A percentile compares a stretch with the other conserved stretches of the same genome.
Evolutionary conservation across 2,329 filamentous ascomycete species (phyloP).

Genomic region (Neoascochyta sp.): DNA sequence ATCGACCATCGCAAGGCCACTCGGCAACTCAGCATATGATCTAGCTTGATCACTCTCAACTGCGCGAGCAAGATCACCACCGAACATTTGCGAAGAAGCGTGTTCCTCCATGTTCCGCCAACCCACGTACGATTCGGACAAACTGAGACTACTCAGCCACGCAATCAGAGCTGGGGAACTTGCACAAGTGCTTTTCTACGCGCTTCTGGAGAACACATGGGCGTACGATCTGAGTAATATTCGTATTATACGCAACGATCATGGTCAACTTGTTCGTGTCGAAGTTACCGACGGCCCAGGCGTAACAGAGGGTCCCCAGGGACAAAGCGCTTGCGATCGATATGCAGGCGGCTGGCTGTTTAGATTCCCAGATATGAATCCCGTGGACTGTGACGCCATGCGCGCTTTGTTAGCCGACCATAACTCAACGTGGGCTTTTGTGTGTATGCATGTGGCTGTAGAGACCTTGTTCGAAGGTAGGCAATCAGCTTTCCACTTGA

Average conservation of each 20-base stretch:
- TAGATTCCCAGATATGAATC: slow-evolving; percentile 8
- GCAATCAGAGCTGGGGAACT: slow-evolving; percentile 10
- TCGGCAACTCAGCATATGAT: too few species aligned
- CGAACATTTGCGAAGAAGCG: too few species aligned
- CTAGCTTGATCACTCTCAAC: too few species aligned
- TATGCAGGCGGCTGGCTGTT: slow-evolving; percentile 12
- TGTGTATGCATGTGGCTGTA: slow-evolving; percentile 12
- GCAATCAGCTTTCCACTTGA: not conserved
- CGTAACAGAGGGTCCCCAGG: slow-evolving; percentile 4
- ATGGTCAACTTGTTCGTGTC: slow-evolving; percentile 4
- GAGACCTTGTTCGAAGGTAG: slow-evolving; percentile 11
- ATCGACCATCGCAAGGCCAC: too few species aligned
- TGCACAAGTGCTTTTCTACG: slow-evolving; percentile 11
- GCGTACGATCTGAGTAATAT: slow-evolving; percentile 11
- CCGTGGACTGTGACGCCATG: slow-evolving; percentile 6
- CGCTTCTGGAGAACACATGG: slow-evolving; percentile 15
- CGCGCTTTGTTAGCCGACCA: slow-evolving; percentile 9
- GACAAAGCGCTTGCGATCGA: slow-evolving; percentile 5
- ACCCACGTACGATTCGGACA: too few species aligned
- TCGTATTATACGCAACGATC: slow-evolving; percentile 4
- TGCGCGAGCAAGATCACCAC: too few species aligned
- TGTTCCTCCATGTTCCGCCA: too few species aligned
- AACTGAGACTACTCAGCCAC: slow-evolving; percentile 1
- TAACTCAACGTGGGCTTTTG: slow-evolving; percentile 12
- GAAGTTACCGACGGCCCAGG: slow-evolving; percentile 10